Base-by-base conservation (phyloP, 148 eudicot species). In the Rhododendron vialii region DNA sequence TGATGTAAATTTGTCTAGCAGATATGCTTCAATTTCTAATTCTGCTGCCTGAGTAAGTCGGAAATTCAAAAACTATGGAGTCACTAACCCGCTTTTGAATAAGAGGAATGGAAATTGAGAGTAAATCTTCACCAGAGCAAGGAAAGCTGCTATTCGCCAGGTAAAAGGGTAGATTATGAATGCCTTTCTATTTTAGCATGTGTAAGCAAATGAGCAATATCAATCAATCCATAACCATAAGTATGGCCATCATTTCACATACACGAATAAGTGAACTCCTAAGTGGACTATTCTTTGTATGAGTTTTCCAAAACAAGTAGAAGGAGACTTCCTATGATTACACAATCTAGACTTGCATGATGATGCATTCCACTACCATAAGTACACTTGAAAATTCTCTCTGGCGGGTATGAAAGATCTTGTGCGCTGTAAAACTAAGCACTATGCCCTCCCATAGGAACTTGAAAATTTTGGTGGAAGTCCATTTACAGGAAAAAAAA, bases 1-100 rank as follows among this genome's bases (percentile, higher is more conserved):
- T 55, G 98, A 95, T 24, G 98, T 93, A 71, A 98, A 96, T 91
- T 95, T 98, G 86, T 95, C 99, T 83, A 98, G 93, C 93, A 98
- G 99, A 87, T 98, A 95, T 87, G 96, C 98, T 91, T 95, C 98
- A 80, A 98, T 93, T 88, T 95, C 98, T 85, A 98, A 90, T 86
- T 98, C 98, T 84, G 95, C 92, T 57, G 96, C 98, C 99, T 98
- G 88, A 82, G 35, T 45, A 85, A 90, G 20, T 76, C 22, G 67
- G 75, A 86, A 75, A 38, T 53, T 33, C 65, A 53, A 74, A 71
- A 84, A n/a, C 24, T 15, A 14, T 43, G 9, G 6, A 38, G 36
- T n/a, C n/a, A 65, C 24, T 50, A 55, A 67, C 81, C 26, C 69
- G 69, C 75, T 80, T 65, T 73, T 26, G 7, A 74, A 71, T 14